Conservation (phyloP, 2,329 filamentous ascomycete genomes). For the Eurotiales sp. region DNA sequence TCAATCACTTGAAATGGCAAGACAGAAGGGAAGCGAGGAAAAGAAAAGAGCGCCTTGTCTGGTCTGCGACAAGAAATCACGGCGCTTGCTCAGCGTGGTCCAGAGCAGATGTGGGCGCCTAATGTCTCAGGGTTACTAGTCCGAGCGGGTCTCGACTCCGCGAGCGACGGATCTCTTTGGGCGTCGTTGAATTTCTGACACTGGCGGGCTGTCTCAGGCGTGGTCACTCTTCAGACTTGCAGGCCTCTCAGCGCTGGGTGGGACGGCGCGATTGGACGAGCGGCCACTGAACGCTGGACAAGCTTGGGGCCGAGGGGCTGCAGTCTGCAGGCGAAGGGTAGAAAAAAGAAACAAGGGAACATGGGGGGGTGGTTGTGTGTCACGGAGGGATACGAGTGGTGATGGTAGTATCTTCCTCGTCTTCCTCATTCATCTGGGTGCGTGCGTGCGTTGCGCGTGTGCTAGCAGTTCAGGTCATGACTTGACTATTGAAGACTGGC, state of each 20-base stretch:
- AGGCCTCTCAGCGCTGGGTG: conserved; percentile 3
- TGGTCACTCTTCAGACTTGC: not conserved
- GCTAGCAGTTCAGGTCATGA: no score
- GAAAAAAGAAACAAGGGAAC: not conserved
- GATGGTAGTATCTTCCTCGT: no score
- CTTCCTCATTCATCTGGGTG: no score
- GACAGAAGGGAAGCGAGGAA: not conserved
- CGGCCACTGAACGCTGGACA: no score
- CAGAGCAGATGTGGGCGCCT: conserved; percentile 7
- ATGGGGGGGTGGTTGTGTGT: no score
- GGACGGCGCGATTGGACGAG: conserved; percentile 6
- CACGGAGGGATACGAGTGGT: no score
- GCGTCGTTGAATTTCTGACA: not conserved
- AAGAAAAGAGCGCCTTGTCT: not conserved
- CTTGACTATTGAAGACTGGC: no score
- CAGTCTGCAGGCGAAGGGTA: not conserved
- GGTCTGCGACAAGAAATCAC: not conserved
- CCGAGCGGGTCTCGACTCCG: conserved; percentile 11
- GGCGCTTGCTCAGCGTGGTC: conserved; percentile 4
- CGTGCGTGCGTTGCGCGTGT: no score
- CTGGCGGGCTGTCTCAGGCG: conserved; percentile 7
- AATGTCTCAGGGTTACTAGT: conserved; percentile 12
- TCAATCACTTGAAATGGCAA: no score
- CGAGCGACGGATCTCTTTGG: not conserved
- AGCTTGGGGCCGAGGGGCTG: conserved; percentile 5